phyloP scores from a whole-genome alignment of 2,329 filamentous ascomycete genomes.

The Pezicula carpinea region DNA sequence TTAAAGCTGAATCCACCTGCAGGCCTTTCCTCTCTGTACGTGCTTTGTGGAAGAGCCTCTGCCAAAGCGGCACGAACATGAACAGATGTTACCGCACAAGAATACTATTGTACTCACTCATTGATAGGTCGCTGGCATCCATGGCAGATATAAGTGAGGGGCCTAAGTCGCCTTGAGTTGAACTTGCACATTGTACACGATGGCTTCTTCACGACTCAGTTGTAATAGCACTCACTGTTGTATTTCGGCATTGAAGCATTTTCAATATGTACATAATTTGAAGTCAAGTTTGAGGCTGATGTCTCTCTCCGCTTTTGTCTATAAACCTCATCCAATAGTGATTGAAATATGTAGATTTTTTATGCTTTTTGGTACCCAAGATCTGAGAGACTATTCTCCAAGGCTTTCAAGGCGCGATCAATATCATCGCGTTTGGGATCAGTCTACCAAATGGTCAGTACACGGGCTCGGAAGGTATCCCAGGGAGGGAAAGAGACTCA shows the following conservation, averaged over 20 bases:
- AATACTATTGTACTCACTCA: no score
- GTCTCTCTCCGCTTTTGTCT: slow-evolving; percentile 2
- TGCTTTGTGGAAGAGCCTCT: no score
- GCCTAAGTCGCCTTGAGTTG: no score
- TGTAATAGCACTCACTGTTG: no score
- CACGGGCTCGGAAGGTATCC: background rate
- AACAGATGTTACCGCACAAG: no score
- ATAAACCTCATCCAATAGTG: background rate
- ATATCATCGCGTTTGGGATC: slow-evolving; percentile 77
- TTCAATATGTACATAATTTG: background rate
- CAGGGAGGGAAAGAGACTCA: slow-evolving; percentile 41
- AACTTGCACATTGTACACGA: no score
- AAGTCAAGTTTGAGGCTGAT: background rate
- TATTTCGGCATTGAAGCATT: background rate
- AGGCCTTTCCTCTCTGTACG: no score
- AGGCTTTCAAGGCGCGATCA: slow-evolving; percentile 73
- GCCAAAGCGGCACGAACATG: no score
- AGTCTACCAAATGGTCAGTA: slow-evolving; percentile 40
- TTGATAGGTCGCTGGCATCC: no score
- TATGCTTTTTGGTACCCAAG: slow-evolving; percentile 54
- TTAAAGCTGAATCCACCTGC: no score
- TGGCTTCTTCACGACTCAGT: no score
- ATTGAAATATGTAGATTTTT: background rate
- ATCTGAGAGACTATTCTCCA: slow-evolving; percentile 71
- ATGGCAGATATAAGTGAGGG: no score